Conservation (phyloP, 2,329 filamentous ascomycete species). For the Boeremia exigua region DNA sequence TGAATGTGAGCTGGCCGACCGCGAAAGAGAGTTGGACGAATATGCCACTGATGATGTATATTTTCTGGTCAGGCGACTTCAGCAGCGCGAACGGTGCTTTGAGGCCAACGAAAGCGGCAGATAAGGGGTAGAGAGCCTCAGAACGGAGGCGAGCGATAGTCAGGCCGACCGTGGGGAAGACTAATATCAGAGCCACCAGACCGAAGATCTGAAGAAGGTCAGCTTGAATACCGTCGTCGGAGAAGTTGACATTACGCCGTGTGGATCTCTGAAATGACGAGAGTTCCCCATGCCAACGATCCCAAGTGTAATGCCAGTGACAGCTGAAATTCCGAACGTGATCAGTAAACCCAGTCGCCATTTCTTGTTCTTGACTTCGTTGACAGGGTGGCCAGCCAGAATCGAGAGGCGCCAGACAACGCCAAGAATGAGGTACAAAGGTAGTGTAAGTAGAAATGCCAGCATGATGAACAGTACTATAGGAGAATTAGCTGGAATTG, state of each 20-base stretch:
- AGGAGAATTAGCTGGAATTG: neutral
- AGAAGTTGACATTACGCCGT: conserved; percentile 26
- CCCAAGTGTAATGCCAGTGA: conserved; percentile 30
- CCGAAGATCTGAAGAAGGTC: conserved; percentile 29
- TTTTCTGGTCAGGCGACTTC: conserved; percentile 28
- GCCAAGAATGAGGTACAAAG: conserved; percentile 34
- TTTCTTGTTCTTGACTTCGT: conserved; percentile 32
- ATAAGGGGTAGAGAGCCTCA: conserved; percentile 22
- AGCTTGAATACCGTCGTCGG: neutral
- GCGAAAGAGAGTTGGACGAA: conserved; percentile 26
- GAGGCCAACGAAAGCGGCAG: conserved; percentile 26
- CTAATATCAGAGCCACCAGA: conserved; percentile 27
- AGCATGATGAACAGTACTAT: conserved; percentile 30
- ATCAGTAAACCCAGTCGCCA: conserved; percentile 32
- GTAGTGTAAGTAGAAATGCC: conserved; percentile 35
- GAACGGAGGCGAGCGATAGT: conserved; percentile 32
- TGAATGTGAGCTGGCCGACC: conserved; percentile 28
- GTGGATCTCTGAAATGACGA: conserved; percentile 30
- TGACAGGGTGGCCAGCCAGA: conserved; percentile 30
- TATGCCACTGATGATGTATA: conserved; percentile 30
- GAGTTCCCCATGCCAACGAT: conserved; percentile 36
- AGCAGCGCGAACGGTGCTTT: conserved; percentile 29
- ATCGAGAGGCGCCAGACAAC: conserved; percentile 34
- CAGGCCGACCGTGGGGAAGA: conserved; percentile 25
- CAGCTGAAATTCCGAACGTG: conserved; percentile 23